Conservation (phyloP, 2,329 filamentous ascomycete species). For the Neurospora sp. region DNA sequence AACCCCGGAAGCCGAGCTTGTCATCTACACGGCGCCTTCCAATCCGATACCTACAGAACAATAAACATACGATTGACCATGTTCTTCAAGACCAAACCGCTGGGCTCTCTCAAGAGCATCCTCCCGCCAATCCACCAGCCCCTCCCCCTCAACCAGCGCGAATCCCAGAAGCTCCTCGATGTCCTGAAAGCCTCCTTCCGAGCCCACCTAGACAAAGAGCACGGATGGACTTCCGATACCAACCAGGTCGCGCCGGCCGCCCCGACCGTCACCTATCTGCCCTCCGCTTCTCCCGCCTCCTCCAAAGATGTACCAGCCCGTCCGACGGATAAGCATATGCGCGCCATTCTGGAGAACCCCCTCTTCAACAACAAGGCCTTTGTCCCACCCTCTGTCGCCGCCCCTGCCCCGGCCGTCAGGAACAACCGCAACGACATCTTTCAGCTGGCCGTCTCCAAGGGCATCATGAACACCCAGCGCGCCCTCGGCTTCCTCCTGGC, state of each 20-base stretch:
- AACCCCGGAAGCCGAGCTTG: neutral
- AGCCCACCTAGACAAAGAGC: slow-evolving; percentile 46
- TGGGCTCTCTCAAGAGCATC: slow-evolving; percentile 30
- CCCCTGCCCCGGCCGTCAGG: neutral
- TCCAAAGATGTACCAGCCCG: slow-evolving; percentile 17
- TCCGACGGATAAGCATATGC: slow-evolving; percentile 41
- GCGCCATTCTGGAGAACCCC: slow-evolving; percentile 46
- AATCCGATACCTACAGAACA: neutral
- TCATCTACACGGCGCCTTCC: neutral
- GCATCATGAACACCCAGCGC: slow-evolving; percentile 44
- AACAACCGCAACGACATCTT: slow-evolving; percentile 43
- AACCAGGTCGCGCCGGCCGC: slow-evolving; percentile 7
- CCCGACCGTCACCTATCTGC: slow-evolving; percentile 8
- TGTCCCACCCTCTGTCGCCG: slow-evolving; percentile 9
- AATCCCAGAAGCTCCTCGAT: slow-evolving; percentile 45
- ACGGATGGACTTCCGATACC: slow-evolving; percentile 33
- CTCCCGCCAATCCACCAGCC: slow-evolving; percentile 41
- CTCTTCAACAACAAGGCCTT: slow-evolving; percentile 35
- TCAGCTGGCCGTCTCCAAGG: slow-evolving; percentile 42
- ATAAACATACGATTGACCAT: slow-evolving; percentile 15
- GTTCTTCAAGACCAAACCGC: slow-evolving; percentile 24
- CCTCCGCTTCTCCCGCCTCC: neutral
- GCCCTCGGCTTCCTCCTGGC: slow-evolving; percentile 44
- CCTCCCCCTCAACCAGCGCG: slow-evolving; percentile 36
- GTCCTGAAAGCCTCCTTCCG: slow-evolving; percentile 48